Conservation (phyloP, 2,329 filamentous ascomycete genomes). For the Pochonia chlamydosporia region DNA sequence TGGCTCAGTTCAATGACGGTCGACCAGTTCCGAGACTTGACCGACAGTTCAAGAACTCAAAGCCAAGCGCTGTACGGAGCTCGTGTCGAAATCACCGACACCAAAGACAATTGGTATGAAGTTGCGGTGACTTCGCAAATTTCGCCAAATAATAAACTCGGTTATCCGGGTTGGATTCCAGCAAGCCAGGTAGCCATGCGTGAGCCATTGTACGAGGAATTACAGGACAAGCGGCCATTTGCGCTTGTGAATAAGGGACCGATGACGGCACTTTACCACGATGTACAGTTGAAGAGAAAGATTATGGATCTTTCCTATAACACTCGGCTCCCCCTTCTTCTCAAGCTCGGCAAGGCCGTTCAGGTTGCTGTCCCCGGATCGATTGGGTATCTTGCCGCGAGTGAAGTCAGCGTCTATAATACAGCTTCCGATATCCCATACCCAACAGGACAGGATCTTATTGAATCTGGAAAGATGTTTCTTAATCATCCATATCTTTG, state of each 20-base stretch:
- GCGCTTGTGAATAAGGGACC: slow-evolving; percentile 1
- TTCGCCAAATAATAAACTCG: neutral
- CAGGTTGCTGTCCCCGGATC: neutral
- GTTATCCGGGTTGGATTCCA: slow-evolving; percentile 4
- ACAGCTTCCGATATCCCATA: neutral
- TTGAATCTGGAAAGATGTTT: neutral
- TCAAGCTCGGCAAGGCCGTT: neutral
- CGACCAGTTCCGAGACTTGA: slow-evolving; percentile 1
- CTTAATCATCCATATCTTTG: slow-evolving; percentile 1
- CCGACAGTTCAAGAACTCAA: neutral
- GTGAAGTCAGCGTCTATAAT: neutral
- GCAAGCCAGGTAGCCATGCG: neutral
- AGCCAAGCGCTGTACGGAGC: slow-evolving; percentile 3
- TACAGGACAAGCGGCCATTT: slow-evolving; percentile 1
- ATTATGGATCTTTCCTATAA: slow-evolving; percentile 1
- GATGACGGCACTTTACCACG: neutral
- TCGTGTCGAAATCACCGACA: neutral
- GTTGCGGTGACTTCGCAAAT: neutral
- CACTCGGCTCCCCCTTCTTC: neutral
- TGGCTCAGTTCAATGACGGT: neutral
- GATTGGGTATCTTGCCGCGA: neutral
- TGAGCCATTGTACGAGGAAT: neutral
- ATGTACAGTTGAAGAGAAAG: neutral
- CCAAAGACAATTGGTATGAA: neutral
- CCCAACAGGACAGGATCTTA: slow-evolving; percentile 1